These are phyloP conservation scores for Phytopythium mirpurense DNA, from an alignment of 352 stramenopile genomes.

Conservation along the genomic window DNA sequence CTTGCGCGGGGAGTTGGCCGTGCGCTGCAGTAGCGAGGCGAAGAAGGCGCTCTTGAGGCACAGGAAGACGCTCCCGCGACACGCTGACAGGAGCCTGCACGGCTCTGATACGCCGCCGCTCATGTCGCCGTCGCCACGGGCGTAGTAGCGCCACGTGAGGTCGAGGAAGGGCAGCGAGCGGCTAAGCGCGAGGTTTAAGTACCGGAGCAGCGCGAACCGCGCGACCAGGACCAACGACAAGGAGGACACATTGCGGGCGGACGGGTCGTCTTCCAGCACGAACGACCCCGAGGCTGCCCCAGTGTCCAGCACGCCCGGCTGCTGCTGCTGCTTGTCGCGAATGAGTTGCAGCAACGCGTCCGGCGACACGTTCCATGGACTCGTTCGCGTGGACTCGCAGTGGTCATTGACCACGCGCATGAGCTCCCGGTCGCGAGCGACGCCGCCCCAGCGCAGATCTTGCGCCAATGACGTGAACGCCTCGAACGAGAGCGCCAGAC, in stretches of 20 bases:
- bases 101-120: conserved; percentile 19
- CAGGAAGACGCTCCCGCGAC: conserved; percentile 69
- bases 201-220: conserved; percentile 62
- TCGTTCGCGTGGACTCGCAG: conserved; percentile 44
- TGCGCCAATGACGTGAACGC: conserved; percentile 23
- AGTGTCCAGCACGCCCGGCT: background rate
- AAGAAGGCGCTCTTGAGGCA: conserved; percentile 81
- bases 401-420: conserved; percentile 40
- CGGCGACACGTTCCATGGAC: conserved; percentile 59
- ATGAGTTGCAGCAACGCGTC: conserved; percentile 6
- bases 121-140: conserved; percentile 2
- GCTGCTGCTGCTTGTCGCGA: conserved; percentile 12
- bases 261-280: background rate
- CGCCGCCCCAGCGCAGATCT: conserved; percentile 32
- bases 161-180: conserved; percentile 73
- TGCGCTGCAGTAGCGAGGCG: conserved; percentile 63
- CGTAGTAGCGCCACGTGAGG: conserved; percentile 74
- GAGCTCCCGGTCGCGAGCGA: conserved; percentile 35
- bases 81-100: conserved; percentile 45
- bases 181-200: conserved; percentile 68
- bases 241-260: background rate
- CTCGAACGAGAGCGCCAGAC: conserved; percentile 7
- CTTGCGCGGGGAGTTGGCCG: conserved; percentile 66
- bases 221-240: conserved; percentile 19
- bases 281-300: background rate